Conservation (phyloP, 169 alveolate species). For the Besnoitia besnoiti region DNA sequence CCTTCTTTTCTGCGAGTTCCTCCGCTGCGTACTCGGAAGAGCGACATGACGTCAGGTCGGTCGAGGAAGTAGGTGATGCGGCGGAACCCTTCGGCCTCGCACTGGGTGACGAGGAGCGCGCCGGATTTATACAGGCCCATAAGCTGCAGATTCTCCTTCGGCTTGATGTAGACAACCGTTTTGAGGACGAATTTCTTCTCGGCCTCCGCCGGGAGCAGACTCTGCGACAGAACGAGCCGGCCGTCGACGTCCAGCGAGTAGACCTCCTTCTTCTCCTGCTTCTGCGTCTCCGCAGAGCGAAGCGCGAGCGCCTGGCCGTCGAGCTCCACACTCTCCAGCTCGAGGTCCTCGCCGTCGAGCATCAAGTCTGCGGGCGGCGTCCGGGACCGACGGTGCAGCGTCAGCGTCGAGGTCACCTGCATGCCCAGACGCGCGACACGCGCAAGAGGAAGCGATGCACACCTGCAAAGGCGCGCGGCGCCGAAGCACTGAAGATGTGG, state of each 20-base stretch:
- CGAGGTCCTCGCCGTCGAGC: constrained; percentile 88
- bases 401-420: constrained; percentile 48
- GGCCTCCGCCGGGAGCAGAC: constrained; percentile 65
- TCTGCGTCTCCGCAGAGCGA: neutral
- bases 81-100: constrained; percentile 93
- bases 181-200: constrained; percentile 71
- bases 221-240: constrained; percentile 62
- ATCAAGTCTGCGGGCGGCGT: constrained; percentile 81
- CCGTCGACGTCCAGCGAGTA: constrained; percentile 71
- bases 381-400: constrained; percentile 53
- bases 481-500: too few species aligned
- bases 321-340: constrained; percentile 78
- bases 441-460: too few species aligned
- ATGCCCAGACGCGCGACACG: neutral
- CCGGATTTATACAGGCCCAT: constrained; percentile 84
- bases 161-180: constrained; percentile 71
- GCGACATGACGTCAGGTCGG: constrained; percentile 92
- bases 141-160: constrained; percentile 71
- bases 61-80: constrained; percentile 90
- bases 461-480: too few species aligned
- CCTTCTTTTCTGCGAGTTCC: too few species aligned
- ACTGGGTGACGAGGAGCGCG: constrained; percentile 88
- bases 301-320: constrained; percentile 74
- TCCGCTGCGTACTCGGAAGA: constrained; percentile 71
- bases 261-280: constrained; percentile 67